Base-by-base conservation (phyloP, 257 asterid genomes). In the Gentiana straminea region DNA sequence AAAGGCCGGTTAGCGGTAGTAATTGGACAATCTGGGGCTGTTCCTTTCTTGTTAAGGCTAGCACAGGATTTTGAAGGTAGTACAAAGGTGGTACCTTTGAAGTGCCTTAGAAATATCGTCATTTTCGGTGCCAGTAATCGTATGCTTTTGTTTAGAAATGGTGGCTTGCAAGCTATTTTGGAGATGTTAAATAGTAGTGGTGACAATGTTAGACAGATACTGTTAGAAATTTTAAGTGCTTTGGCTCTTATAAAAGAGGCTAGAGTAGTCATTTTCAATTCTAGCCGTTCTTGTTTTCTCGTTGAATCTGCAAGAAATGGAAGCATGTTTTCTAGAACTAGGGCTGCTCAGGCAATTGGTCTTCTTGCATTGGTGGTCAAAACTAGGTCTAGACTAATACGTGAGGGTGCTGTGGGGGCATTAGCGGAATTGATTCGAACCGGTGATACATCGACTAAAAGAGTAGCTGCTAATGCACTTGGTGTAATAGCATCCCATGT, bases 321-420 rank as follows among this genome's bases (percentile, higher is more conserved):
- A 56, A 63, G 77, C 70, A 56, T 68, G 76, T 45, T 68, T 51
- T 84, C 94, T 56, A 79, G 89, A 70, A 72, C 82, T 44, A 59
- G 89, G 63, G 86, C 86, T 32, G 89, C 89, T 66, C 89, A 84
- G 60, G 84, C 81, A 43, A 73, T 81, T 36, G 89, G 86, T 54
- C 59, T 79, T 43, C 79, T 84, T 36, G 89, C 81, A 55, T 46
- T 79, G 74, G 74, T 66, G 13, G 79, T 73, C 73, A 66, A 74
- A 56, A 77, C 82, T 15, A 68, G 81, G 39, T 68, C 57, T 4
- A 46, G 54, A 4, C 74, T 84, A 52, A 74, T 76, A 4, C 66
- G 67, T 46, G 74, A 63, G 5, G 89, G 89, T 56, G 79, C 77
- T 10, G 41, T 70, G 45, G 60, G 57, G 0, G 83, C 59, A 62